Conservation (phyloP, 768 basidiomycete species). For the Erythrobasidium yunnanense region DNA sequence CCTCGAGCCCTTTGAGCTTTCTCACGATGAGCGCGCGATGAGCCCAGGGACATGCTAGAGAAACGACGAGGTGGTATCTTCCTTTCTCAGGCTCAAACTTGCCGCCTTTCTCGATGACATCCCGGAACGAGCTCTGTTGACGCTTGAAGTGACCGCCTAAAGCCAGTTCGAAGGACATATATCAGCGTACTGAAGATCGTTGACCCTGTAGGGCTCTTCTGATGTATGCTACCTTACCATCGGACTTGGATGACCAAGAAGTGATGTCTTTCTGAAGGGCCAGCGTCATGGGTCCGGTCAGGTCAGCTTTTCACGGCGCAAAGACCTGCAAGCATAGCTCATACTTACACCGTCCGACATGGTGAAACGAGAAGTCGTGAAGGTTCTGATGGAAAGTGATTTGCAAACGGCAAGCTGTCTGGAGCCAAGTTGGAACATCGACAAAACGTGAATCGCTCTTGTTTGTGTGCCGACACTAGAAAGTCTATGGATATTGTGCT, state of each 20-base stretch:
- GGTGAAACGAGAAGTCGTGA: not conserved
- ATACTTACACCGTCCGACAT: not conserved
- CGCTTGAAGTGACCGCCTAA: slow-evolving; percentile 59
- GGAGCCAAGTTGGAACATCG: too few relatives aligned
- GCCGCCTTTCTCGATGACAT: slow-evolving; percentile 51
- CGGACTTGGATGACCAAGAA: slow-evolving; percentile 6
- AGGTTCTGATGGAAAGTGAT: too few relatives aligned
- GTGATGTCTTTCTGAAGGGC: slow-evolving; percentile 11
- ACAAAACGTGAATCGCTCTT: too few relatives aligned
- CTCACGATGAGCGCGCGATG: slow-evolving; percentile 77
- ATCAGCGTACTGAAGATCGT: too few relatives aligned
- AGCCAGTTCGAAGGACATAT: too few relatives aligned
- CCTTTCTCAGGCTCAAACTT: slow-evolving; percentile 65
- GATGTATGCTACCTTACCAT: too few relatives aligned
- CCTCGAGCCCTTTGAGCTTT: slow-evolving; percentile 82
- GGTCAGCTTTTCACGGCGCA: not conserved
- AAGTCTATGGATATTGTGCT: too few relatives aligned
- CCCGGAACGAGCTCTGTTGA: slow-evolving; percentile 50
- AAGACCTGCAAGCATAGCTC: not conserved
- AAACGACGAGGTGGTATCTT: slow-evolving; percentile 85
- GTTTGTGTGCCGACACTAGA: too few relatives aligned
- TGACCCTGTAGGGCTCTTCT: too few relatives aligned
- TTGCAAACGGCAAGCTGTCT: too few relatives aligned
- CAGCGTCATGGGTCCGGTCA: not conserved
- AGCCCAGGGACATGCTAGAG: slow-evolving; percentile 86